These are phyloP conservation scores for Crepidotus variabilis DNA, from an alignment of 768 basidiomycete species.

Conservation along the genomic window DNA sequence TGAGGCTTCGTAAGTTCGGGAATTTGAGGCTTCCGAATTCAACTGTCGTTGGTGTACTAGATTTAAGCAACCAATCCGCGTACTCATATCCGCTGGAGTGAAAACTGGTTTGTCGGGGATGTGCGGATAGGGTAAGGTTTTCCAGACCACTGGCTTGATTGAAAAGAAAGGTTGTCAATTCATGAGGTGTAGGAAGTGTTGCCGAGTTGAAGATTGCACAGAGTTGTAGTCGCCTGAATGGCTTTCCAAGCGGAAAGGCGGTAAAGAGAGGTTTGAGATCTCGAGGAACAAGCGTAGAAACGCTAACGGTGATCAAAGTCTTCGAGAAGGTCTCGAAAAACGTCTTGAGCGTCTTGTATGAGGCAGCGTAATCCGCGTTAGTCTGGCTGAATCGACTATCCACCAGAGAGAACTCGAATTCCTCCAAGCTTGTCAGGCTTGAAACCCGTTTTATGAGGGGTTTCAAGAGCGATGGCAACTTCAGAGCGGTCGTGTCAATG, in stretches of 20 bases:
- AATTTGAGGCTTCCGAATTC: background rate
- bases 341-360: background rate
- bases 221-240: background rate
- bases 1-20: background rate
- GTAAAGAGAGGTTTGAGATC: background rate
- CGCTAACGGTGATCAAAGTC: background rate
- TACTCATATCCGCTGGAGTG: background rate
- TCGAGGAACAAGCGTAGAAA: background rate
- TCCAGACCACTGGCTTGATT: background rate
- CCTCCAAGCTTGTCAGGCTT: background rate
- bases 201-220: background rate
- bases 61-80: background rate
- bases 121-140: background rate
- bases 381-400: background rate
- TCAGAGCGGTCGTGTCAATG: conserved; percentile 20
- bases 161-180: background rate
- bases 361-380: background rate
- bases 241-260: background rate
- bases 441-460: background rate
- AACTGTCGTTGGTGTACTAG: background rate
- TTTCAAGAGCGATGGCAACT: conserved; percentile 16
- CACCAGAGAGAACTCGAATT: background rate
- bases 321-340: background rate
- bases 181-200: background rate
- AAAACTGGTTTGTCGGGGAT: background rate